A percentile compares a stretch with the other conserved stretches of the same genome.
Evolutionary conservation across 805 yeast species (phyloP).

Genomic region (Saturnispora saitoi): DNA sequence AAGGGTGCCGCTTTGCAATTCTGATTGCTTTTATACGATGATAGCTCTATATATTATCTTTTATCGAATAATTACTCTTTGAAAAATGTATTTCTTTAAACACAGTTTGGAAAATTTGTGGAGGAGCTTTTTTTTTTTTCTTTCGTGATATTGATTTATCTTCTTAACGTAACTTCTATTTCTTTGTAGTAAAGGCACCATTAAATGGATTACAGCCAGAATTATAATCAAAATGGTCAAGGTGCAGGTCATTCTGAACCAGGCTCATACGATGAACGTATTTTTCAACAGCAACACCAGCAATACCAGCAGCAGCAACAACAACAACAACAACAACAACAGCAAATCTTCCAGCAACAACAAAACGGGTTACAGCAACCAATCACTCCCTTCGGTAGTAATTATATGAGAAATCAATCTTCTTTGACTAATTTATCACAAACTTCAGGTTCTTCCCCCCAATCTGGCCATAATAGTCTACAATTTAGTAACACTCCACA

Average conservation of each 20-base stretch:
- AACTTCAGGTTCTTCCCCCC: neutral
- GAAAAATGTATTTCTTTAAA: neutral
- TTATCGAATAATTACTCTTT: conserved; percentile 1
- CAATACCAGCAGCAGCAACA: too few relatives aligned
- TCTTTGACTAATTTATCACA: neutral
- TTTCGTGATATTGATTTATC: neutral
- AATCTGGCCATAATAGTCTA: neutral
- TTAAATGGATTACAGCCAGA: neutral
- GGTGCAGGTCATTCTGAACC: neutral
- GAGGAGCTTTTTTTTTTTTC: neutral
- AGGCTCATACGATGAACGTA: neutral
- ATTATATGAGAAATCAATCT: conserved; percentile 15
- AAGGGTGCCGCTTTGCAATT: conserved; percentile 99
- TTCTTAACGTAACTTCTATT: neutral
- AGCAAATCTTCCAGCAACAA: conserved; percentile 15
- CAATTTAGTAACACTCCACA: neutral
- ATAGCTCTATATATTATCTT: neutral
- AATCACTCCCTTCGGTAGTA: conserved; percentile 27
- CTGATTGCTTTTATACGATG: conserved; percentile 37
- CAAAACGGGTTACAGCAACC: conserved; percentile 18
- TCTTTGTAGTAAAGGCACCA: neutral
- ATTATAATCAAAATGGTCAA: neutral
- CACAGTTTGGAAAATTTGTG: neutral
- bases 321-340: conserved; percentile 13
- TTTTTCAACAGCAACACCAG: neutral